phyloP scores from a whole-genome alignment of 352 stramenopile genomes.

The Phytophthora pisi region DNA sequence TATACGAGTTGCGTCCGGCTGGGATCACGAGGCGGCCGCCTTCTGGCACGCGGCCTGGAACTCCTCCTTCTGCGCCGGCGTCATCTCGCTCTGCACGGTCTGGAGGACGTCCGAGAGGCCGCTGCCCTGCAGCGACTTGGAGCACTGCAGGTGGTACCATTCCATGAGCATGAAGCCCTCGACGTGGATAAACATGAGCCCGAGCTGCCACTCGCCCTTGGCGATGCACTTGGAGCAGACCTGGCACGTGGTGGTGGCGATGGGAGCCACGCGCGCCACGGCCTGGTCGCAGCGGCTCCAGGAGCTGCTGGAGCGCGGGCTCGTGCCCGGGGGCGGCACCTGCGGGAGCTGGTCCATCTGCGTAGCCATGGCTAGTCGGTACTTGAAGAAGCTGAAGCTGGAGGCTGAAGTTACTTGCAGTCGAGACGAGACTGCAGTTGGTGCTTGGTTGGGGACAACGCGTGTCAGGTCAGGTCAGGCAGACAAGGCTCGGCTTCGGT shows the following conservation, averaged over 20 bases:
- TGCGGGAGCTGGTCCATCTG: constrained; percentile 51
- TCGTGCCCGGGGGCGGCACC: constrained; percentile 31
- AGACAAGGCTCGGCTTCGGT: constrained; percentile 21
- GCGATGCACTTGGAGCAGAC: constrained; percentile 66
- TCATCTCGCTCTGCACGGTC: constrained; percentile 73
- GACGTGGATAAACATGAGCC: constrained; percentile 87
- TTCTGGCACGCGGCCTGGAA: constrained; percentile 57
- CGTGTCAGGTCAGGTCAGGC: not conserved
- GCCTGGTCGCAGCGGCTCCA: constrained; percentile 85
- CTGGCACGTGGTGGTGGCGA: constrained; percentile 80
- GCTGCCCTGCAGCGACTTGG: constrained; percentile 52
- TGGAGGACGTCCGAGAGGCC: constrained; percentile 59
- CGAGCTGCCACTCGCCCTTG: constrained; percentile 73
- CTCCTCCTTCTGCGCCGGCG: constrained; percentile 49
- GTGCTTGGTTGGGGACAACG: not conserved
- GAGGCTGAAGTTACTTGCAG: constrained; percentile 15
- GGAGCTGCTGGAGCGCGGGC: constrained; percentile 55
- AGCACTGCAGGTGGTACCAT: constrained; percentile 81
- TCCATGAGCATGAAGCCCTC: constrained; percentile 90
- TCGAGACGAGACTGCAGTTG: constrained; percentile 11
- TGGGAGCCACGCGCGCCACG: constrained; percentile 74
- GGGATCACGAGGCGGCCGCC: constrained; percentile 11
- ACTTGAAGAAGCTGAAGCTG: not conserved
- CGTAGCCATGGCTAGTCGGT: constrained; percentile 34
- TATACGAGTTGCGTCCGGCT: not conserved